Conservation (phyloP, 1,284 basidiomycete species). For the Pisolithus thermaeus region DNA sequence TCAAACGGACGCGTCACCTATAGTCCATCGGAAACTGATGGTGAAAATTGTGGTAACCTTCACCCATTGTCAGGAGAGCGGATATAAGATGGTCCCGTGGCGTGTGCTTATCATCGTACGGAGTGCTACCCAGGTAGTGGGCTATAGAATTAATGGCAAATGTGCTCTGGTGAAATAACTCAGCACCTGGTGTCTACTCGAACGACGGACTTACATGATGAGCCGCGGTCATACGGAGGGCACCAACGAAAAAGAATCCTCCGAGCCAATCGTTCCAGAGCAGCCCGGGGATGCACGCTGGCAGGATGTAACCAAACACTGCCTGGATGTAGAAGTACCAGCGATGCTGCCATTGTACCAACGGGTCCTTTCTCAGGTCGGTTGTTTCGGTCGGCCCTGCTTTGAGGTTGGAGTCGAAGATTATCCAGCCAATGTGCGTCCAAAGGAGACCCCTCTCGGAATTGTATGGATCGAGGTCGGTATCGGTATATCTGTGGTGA, state of each 20-base stretch:
- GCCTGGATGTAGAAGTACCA: conserved; percentile 65
- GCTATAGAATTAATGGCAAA: conserved; percentile 92
- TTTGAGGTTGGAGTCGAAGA: conserved; percentile 74
- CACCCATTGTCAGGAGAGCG: conserved; percentile 83
- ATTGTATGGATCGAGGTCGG: conserved; percentile 86
- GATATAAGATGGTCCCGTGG: conserved; percentile 83
- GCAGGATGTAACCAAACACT: conserved; percentile 68
- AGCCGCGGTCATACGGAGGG: conserved; percentile 57
- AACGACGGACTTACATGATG: conserved; percentile 66
- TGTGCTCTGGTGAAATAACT: conserved; percentile 52
- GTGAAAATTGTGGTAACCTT: conserved; percentile 93
- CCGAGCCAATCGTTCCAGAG: conserved; percentile 82
- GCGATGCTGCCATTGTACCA: conserved; percentile 83
- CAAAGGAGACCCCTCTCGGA: conserved; percentile 77
- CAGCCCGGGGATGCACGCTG: conserved; percentile 70
- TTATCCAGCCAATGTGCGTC: conserved; percentile 89
- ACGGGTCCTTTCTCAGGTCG: conserved; percentile 70
- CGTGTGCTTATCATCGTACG: conserved; percentile 82
- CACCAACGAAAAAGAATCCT: conserved; percentile 75
- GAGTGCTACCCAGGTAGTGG: conserved; percentile 78
- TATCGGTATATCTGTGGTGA: conserved; percentile 89
- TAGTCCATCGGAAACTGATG: conserved; percentile 74
- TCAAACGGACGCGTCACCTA: conserved; percentile 15
- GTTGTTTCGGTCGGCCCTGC: conserved; percentile 77
- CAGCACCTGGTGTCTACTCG: conserved; percentile 4